phyloP scores from a whole-genome alignment of 2,329 filamentous ascomycete species.

The Coleophoma cylindrospora region DNA sequence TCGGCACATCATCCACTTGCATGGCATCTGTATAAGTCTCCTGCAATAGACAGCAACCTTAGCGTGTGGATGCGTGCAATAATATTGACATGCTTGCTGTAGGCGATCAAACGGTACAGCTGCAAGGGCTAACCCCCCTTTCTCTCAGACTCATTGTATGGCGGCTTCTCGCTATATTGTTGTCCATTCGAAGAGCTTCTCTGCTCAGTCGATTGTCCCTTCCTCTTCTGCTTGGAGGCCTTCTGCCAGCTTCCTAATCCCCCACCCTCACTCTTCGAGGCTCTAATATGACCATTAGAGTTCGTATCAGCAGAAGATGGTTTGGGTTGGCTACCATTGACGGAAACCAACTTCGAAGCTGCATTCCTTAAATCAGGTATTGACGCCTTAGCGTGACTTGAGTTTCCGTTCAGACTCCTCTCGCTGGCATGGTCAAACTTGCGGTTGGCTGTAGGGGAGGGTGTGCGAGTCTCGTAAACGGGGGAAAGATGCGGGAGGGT shows the following conservation, averaged over 20 bases:
- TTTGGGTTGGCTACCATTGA: slow-evolving; percentile 29
- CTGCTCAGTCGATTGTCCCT: slow-evolving; percentile 33
- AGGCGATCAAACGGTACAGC: neutral
- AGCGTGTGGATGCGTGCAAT: neutral
- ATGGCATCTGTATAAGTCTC: too few relatives aligned
- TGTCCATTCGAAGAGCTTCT: slow-evolving; percentile 40
- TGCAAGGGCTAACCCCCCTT: slow-evolving; percentile 48
- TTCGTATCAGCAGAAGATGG: slow-evolving; percentile 21
- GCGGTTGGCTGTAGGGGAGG: slow-evolving; percentile 59
- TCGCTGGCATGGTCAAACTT: slow-evolving; percentile 39
- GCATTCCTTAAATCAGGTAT: slow-evolving; percentile 8
- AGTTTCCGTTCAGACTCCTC: slow-evolving; percentile 8
- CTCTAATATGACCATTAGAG: slow-evolving; percentile 49
- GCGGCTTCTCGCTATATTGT: slow-evolving; percentile 45
- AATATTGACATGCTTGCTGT: neutral
- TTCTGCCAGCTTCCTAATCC: slow-evolving; percentile 51
- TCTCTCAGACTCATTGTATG: slow-evolving; percentile 54
- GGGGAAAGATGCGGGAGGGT: slow-evolving; percentile 53
- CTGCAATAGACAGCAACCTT: slow-evolving; percentile 1
- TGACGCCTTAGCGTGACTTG: slow-evolving; percentile 10
- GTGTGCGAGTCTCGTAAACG: slow-evolving; percentile 68
- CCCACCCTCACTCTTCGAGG: slow-evolving; percentile 48
- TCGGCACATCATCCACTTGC: too few relatives aligned
- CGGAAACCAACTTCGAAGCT: slow-evolving; percentile 21
- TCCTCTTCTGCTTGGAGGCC: slow-evolving; percentile 45